Conservation (phyloP, 1,139 yeast species). For the Hyphopichia khmerensis region DNA sequence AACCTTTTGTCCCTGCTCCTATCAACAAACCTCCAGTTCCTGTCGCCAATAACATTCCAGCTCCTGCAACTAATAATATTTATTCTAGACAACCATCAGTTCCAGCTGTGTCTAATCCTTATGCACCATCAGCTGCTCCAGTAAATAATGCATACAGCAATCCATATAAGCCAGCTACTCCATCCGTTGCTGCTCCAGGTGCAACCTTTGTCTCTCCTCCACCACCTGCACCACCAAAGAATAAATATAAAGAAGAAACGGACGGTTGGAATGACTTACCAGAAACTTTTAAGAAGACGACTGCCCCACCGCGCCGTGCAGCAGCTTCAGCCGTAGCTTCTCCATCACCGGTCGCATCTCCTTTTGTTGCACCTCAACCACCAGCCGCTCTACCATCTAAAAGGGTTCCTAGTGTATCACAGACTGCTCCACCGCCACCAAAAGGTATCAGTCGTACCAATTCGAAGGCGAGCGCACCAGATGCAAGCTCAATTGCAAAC, state of each 20-base stretch:
- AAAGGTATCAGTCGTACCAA: slow-evolving; percentile 30
- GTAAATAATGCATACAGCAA: slow-evolving; percentile 8
- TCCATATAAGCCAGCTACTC: slow-evolving; percentile 15
- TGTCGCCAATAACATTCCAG: slow-evolving; percentile 4
- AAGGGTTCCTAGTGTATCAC: slow-evolving; percentile 13
- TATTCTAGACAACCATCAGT: slow-evolving; percentile 7
- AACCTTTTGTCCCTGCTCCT: slow-evolving; percentile 10
- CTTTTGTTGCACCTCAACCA: slow-evolving; percentile 20
- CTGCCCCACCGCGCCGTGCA: slow-evolving; percentile 53
- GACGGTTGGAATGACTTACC: slow-evolving; percentile 97
- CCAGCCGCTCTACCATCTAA: slow-evolving; percentile 17
- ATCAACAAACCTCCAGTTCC: slow-evolving; percentile 8
- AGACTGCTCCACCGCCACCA: slow-evolving; percentile 34
- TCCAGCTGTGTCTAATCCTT: slow-evolving; percentile 21
- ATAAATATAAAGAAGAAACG: slow-evolving; percentile 53
- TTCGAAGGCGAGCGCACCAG: slow-evolving; percentile 23
- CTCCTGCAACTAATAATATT: slow-evolving; percentile 5
- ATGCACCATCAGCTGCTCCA: slow-evolving; percentile 22
- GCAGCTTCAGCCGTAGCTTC: slow-evolving; percentile 40
- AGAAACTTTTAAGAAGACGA: slow-evolving; percentile 52
- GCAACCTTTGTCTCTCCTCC: slow-evolving; percentile 22
- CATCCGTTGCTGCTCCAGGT: slow-evolving; percentile 2
- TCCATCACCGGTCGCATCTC: slow-evolving; percentile 20
- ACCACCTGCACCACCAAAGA: slow-evolving; percentile 35
- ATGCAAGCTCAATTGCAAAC: slow-evolving; percentile 10